Conservation (phyloP, 2,329 filamentous ascomycete species). For the Ceratocystis lukuohia region DNA sequence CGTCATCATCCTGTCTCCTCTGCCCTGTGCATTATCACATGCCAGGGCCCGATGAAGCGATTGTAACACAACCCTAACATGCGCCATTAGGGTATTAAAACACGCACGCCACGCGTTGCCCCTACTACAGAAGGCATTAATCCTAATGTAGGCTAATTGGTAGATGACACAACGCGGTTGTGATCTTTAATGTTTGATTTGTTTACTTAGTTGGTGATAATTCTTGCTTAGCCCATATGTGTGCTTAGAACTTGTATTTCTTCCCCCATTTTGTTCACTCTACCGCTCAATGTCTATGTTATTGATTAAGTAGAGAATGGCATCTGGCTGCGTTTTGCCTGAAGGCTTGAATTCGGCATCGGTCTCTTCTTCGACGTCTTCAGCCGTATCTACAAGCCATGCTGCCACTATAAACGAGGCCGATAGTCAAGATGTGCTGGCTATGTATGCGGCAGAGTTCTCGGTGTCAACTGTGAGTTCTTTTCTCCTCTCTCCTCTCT, state of each 20-base stretch:
- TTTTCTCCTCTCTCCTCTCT: background rate
- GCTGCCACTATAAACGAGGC: background rate
- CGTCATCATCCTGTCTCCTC: background rate
- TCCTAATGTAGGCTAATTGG: constrained; percentile 3
- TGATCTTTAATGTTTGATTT: background rate
- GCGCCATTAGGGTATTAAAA: background rate
- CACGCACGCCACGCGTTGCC: background rate
- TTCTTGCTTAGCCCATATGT: background rate
- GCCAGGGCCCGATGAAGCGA: background rate
- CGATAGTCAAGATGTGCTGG: constrained; percentile 17
- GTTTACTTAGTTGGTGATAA: background rate
- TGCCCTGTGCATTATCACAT: background rate
- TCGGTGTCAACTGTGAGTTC: constrained; percentile 13
- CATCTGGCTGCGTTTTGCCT: constrained; percentile 1
- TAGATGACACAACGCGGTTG: background rate
- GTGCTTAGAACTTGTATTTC: background rate
- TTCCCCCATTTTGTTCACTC: background rate
- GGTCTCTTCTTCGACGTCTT: background rate
- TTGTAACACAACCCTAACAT: background rate
- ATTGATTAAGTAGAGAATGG: constrained; percentile 5
- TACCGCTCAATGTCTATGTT: background rate
- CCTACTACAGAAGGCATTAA: background rate
- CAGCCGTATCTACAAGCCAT: background rate
- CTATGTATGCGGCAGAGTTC: constrained; percentile 15
- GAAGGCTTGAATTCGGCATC: background rate